Percentiles rank a stretch among this genome's conserved stretches.
These are phyloP conservation scores for Luvunga scandens DNA, from an alignment of 345 rosid species.

Conservation along the genomic window DNA sequence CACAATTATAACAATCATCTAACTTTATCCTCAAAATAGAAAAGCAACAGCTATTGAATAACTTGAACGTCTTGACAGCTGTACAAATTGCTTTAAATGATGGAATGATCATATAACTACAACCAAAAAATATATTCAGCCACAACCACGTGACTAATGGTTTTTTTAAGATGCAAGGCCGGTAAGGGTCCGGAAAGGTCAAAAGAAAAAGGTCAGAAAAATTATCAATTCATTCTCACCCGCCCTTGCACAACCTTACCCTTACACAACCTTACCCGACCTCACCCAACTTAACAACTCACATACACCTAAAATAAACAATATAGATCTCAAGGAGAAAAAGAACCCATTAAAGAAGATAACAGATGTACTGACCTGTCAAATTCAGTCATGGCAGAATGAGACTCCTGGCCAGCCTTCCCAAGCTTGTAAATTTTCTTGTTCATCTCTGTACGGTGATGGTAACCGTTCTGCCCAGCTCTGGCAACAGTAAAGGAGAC, in stretches of 20 bases:
- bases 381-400: constrained; percentile 70
- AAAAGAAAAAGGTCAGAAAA: too few relatives aligned
- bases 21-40: not conserved
- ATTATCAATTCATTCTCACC: too few relatives aligned
- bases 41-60: not conserved
- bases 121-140: too few relatives aligned
- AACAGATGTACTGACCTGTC: constrained; percentile 50
- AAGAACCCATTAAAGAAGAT: not conserved
- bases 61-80: too few relatives aligned
- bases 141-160: not conserved
- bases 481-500: constrained; percentile 94
- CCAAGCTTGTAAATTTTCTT: constrained; percentile 87
- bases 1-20: not conserved
- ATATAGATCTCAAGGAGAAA: not conserved
- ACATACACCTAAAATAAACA: not conserved
- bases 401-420: constrained; percentile 72
- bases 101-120: too few relatives aligned
- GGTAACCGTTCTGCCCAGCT: constrained; percentile 95
- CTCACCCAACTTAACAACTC: too few relatives aligned
- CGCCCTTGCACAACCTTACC: too few relatives aligned
- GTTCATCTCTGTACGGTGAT: constrained; percentile 90
- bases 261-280: too few relatives aligned
- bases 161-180: not conserved
- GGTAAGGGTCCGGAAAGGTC: not conserved
- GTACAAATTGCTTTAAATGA: too few relatives aligned